These are phyloP conservation scores for Blastocystis sp. DNA, from an alignment of 352 stramenopile species.

Conservation along the genomic window DNA sequence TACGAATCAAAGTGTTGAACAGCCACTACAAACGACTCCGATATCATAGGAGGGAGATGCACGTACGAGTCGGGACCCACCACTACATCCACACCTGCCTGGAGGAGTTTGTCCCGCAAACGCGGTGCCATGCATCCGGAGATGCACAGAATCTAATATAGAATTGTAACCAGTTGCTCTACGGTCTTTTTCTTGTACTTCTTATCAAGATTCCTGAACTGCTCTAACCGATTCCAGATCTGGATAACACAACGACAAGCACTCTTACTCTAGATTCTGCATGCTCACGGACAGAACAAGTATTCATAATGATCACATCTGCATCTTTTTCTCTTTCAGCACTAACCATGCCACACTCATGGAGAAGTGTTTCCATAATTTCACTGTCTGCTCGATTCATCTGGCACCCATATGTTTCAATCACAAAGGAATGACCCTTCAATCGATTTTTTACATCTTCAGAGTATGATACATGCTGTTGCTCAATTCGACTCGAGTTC, in stretches of 20 bases:
- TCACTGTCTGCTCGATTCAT: constrained; percentile 98
- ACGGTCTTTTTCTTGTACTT: constrained; percentile 67
- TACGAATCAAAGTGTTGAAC: constrained; percentile 62
- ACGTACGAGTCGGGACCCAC: constrained; percentile 95
- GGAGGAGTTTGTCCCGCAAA: constrained; percentile 88
- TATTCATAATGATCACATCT: constrained; percentile 94
- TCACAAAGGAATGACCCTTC: constrained; percentile 64
- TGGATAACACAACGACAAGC: constrained; percentile 64
- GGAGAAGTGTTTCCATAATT: constrained; percentile 88
- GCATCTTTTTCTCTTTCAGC: constrained; percentile 72
- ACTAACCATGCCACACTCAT: constrained; percentile 69
- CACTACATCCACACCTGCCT: constrained; percentile 88
- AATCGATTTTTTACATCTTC: background rate
- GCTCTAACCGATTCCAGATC: constrained; percentile 74
- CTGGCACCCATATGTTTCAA: constrained; percentile 96
- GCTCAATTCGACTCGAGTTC: background rate
- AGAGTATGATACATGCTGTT: background rate
- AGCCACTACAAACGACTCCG: background rate
- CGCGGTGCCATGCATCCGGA: constrained; percentile 99
- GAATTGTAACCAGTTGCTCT: background rate
- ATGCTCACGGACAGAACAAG: constrained; percentile 97
- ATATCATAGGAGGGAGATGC: constrained; percentile 77
- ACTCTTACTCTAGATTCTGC: constrained; percentile 77
- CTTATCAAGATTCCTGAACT: constrained; percentile 67
- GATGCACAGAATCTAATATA: constrained; percentile 70